Evolutionary conservation across 2,329 filamentous ascomycete species (phyloP), one percentile per base, ranked within the genome.

Genomic region (Chrysoporthe deuterocubensis): DNA sequence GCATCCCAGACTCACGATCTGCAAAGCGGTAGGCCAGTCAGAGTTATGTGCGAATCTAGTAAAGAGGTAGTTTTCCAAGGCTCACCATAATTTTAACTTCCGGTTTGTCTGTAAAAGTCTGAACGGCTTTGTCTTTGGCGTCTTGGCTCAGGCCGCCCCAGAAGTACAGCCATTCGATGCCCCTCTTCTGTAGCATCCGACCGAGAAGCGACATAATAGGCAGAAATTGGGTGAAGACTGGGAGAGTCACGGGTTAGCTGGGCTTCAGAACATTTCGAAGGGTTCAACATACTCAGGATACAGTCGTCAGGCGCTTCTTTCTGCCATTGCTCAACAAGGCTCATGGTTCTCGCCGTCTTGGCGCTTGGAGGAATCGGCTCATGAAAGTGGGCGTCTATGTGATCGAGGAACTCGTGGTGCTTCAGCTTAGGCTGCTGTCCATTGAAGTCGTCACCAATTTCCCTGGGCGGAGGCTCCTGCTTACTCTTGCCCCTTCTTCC

Each of bases 141-240:
- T 64, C 14, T 11, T 32, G 8, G 18, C 34, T 14, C 44, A 78
- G 72, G 3, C 70, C 69, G 0, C 80, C 77, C 9, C 74, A 76
- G 26, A 77, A 79, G 60, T 82, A 83, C 0, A 82, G 57, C 16
- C 83, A 84, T 0, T 64, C 4, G 1, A 81, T 75, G 0, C 69
- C 69, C 11, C 77, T 71, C 0, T 69, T 68, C 1, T 76, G 62
- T 0, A 84, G 71, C 64, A 82, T 75, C 0, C 76, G 72, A 0
- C 81, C 82, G 0, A 83, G 34, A 1, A 81, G 72, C 5, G 74
- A 74, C 0, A 72, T 74, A 1, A 77, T 75, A 26, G 72, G 70
- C 2, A 78, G 70, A 52, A 78, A 82, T n/a, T 78, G 72, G 0
- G 72, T 71, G 34, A 80, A 82, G 8, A 82, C 81, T 54, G 21